These are phyloP conservation scores for Coemansia pectinata DNA, from an alignment of 192 early-diverging fungal species.

Conservation along the genomic window DNA sequence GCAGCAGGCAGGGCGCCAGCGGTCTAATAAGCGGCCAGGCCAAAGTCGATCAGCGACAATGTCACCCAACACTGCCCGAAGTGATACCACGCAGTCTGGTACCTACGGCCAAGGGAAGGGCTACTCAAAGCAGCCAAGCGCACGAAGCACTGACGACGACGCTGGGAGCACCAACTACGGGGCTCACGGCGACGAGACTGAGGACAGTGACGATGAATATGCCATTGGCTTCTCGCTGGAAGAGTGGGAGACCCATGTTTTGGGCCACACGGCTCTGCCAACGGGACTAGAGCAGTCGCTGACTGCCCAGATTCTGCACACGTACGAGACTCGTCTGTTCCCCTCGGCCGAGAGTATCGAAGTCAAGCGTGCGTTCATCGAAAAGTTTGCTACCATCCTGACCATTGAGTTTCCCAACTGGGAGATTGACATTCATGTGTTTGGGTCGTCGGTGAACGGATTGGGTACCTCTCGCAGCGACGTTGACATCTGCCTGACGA, in stretches of 20 bases:
- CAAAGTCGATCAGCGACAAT: neutral
- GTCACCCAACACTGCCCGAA: neutral
- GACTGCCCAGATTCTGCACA: constrained; percentile 61
- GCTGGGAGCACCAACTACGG: neutral
- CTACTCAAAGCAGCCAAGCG: constrained; percentile 12
- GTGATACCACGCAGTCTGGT: neutral
- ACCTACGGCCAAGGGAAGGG: neutral
- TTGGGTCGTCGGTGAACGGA: constrained; percentile 92
- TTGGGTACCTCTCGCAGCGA: constrained; percentile 82
- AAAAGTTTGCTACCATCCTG: constrained; percentile 80
- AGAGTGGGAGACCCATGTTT: constrained; percentile 38
- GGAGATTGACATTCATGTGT: constrained; percentile 78
- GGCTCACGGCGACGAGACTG: constrained; percentile 4
- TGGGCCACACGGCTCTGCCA: constrained; percentile 33
- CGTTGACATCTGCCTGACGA: constrained; percentile 93
- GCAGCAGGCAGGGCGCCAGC: constrained; percentile 7
- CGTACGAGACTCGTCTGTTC: constrained; percentile 61
- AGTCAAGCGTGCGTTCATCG: constrained; percentile 65
- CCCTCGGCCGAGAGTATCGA: constrained; percentile 70
- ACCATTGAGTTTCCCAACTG: constrained; percentile 78
- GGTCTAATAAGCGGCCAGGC: neutral
- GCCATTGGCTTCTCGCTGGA: constrained; percentile 41
- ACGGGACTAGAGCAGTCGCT: constrained; percentile 54
- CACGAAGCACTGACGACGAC: constrained; percentile 6
- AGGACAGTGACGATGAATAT: constrained; percentile 28